Evolutionary conservation across 768 basidiomycete genomes (phyloP), one percentile per base, ranked within the genome.

Genomic region (Phaffia australis): DNA sequence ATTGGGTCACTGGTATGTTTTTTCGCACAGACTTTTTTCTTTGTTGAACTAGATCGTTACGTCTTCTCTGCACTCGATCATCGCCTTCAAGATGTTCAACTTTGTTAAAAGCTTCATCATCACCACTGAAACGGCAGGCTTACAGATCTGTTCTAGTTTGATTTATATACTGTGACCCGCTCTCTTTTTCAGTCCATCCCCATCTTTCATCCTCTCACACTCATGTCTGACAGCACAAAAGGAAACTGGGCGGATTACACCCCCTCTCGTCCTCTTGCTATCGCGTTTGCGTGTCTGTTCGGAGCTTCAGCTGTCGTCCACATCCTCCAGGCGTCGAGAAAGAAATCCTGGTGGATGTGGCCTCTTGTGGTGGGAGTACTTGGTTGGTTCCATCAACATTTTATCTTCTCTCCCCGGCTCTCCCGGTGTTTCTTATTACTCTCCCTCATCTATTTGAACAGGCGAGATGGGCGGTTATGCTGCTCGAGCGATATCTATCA

Each of bases 311-410:
- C 62, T 47, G 32, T 42, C 6, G 27, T 7, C 0, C 62, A 63
- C 32, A 30, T 63, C 62, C 3, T 9, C 19, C 62, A 63, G 30
- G 52, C 52, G 4, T 23, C 30, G 15, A 29, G 25, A 15, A 32
- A 47, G 30, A n/a, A 46, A 42, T 19, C 29, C 1, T 63, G 52
- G 51, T 63, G 62, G 62, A 63, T 63, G 62, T 63, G 62, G 62
- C 62, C 62, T 2, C n/a, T 63, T 6, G 21, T 63, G 2, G 62
- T 63, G 0, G 62, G 62, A 9, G 62, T 63, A n/a, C 18, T 63
- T 2, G 62, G 62, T 42, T n/a, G 35, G 47, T 18, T 51, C 25
- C 5, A 25, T 6, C 15, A 21, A 8, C 19, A 60, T 8, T 8
- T 60, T 60, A 6, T 60, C 3, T 35, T 60, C 35, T 47, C 30